Evolutionary conservation across 805 yeast species (phyloP).

Genomic region (Kuraishia ogatae): DNA sequence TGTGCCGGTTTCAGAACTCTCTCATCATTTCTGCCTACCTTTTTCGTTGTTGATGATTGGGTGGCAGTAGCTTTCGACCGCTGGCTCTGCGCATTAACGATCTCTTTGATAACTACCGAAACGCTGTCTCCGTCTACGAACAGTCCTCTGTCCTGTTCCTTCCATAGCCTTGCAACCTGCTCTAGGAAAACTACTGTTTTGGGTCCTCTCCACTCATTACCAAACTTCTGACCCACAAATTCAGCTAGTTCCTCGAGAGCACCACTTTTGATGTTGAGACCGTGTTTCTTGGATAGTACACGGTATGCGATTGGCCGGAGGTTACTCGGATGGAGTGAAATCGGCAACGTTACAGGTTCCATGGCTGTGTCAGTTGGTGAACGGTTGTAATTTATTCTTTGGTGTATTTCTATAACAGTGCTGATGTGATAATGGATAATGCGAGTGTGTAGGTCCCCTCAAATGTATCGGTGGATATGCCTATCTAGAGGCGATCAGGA

Average conservation of each 20-base stretch:
- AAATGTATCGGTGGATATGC: too few relatives aligned
- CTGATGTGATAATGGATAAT: too few relatives aligned
- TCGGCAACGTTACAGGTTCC: constrained; percentile 53
- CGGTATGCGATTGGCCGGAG: constrained; percentile 89
- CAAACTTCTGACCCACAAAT: constrained; percentile 69
- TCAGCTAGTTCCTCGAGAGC: constrained; percentile 70
- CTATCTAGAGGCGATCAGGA: too few relatives aligned
- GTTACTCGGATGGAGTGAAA: constrained; percentile 69
- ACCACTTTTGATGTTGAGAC: constrained; percentile 79
- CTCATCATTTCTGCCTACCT: constrained; percentile 9
- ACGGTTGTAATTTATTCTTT: too few relatives aligned
- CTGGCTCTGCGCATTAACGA: constrained; percentile 5
- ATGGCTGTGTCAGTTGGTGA: not conserved
- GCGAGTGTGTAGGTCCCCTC: too few relatives aligned
- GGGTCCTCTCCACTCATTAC: constrained; percentile 77
- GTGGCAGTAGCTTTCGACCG: not conserved
- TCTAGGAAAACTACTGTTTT: constrained; percentile 61
- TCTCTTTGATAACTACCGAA: constrained; percentile 37
- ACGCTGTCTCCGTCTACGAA: constrained; percentile 76
- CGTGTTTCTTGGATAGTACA: constrained; percentile 84
- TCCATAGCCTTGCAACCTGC: constrained; percentile 76
- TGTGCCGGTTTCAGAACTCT: not conserved
- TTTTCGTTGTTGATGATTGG: not conserved
- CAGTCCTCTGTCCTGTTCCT: constrained; percentile 78
- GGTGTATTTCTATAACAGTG: not conserved